Evolutionary conservation across 208 protist genomes (phyloP).

Genomic region (Blechomonas ayalai): DNA sequence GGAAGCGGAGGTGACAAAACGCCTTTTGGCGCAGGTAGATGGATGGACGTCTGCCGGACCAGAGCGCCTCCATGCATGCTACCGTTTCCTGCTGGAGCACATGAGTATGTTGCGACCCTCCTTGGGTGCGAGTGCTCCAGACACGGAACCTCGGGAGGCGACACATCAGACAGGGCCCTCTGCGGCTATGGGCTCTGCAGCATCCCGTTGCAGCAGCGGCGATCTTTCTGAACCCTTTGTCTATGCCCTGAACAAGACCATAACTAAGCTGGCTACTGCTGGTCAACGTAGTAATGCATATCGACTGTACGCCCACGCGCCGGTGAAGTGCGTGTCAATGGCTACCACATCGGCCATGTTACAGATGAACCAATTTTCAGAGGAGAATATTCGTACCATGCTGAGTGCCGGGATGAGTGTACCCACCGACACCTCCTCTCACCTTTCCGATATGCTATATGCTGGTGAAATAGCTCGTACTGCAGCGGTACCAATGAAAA

Average conservation of each 20-base stretch:
- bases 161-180: neutral
- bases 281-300: slow-evolving; percentile 43
- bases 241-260: slow-evolving; percentile 68
- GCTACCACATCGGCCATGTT: slow-evolving; percentile 53
- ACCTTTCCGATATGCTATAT: too few relatives aligned
- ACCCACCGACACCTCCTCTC: neutral
- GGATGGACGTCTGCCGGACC: slow-evolving; percentile 77
- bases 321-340: slow-evolving; percentile 20
- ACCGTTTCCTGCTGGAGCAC: slow-evolving; percentile 60
- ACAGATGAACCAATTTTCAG: slow-evolving; percentile 50
- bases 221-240: slow-evolving; percentile 34
- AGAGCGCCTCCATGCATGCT: slow-evolving; percentile 73
- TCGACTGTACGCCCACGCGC: slow-evolving; percentile 58
- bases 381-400: slow-evolving; percentile 45
- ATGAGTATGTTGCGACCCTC: slow-evolving; percentile 23
- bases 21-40: slow-evolving; percentile 67
- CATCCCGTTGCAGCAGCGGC: neutral
- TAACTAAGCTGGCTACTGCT: slow-evolving; percentile 38
- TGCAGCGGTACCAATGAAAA: slow-evolving; percentile 50
- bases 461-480: slow-evolving; percentile 9
- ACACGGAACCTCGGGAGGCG: neutral
- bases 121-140: neutral
- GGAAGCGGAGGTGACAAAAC: slow-evolving; percentile 12
- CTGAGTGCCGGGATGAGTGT: neutral
- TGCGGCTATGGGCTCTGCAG: neutral